Base-by-base conservation (phyloP, 2,329 filamentous ascomycete genomes). In the Thelonectria discophora region DNA sequence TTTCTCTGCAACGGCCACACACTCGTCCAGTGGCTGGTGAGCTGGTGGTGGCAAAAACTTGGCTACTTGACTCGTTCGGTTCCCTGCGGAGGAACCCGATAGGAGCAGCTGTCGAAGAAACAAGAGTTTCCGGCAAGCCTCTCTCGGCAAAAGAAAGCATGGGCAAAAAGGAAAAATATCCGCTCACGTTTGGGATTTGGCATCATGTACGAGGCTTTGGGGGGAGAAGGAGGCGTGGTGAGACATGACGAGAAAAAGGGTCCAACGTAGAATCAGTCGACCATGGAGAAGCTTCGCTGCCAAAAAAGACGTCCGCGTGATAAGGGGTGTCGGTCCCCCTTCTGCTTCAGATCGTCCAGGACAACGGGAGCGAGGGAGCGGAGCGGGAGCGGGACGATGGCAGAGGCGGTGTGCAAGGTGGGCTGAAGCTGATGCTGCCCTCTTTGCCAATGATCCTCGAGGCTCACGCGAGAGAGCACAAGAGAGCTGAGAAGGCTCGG, bases 301-400 rank as follows among this genome's bases (percentile, higher is more conserved):
- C 15, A 60, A 49, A 30, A 40, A 40, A 13, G 50, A 20, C 49
- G 67, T 49, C 46, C 63, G 57, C 58, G 65, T 64, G 55, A 62
- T 55, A 34, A 34, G 47, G 47, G 47, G 47, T 37, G 47, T 37
- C 34, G 47, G 11, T 34, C n/a, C 21, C 20, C 24, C 24, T 24
- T 34, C 49, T 52, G 27, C 27, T 10, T 52, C 37, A 61, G 64
- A 68, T 68, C 66, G 53, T 62, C 65, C 58, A 69, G 68, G 49
- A 61, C 59, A 62, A 68, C 68, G 68, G 68, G 68, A 71, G 65
- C 63, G 59, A 69, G 62, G 65, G 64, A 67, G 54, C 66, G 68
- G 68, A 63, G 56, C 63, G 61, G 68, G 68, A 71, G 66, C 68
- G 68, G 68, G 68, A 70, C 68, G 68, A 51, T 63, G 63, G 55